These are phyloP conservation scores for Phylloporus sp. DNA, from an alignment of 768 basidiomycete genomes.

Conservation along the genomic window DNA sequence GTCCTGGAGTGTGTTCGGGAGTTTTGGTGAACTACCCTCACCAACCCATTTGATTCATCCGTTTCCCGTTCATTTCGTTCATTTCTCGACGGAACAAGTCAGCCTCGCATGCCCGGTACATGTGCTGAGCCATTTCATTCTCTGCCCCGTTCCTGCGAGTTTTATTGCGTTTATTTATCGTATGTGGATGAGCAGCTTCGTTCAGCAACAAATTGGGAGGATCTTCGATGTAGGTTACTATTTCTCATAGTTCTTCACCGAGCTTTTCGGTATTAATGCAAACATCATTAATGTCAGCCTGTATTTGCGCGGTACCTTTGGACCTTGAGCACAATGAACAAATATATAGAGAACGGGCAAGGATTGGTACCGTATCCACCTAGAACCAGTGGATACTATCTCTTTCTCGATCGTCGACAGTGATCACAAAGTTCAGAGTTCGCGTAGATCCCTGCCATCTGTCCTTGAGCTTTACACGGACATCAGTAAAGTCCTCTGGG, in stretches of 20 bases:
- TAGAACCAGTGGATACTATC: no score
- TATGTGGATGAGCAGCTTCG: conserved; percentile 16
- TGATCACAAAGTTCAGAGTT: no score
- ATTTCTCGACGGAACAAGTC: conserved; percentile 16
- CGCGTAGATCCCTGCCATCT: no score
- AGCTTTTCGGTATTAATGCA: conserved; percentile 29
- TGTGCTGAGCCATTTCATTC: conserved; percentile 5
- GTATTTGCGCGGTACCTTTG: conserved; percentile 15
- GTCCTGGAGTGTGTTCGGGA: conserved; percentile 68
- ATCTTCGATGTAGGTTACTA: conserved; percentile 29
- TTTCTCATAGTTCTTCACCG: conserved; percentile 22
- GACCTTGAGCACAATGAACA: not conserved
- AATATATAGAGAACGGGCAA: no score
- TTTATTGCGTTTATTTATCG: conserved; percentile 20
- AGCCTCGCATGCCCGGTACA: not conserved
- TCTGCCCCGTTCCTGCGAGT: conserved; percentile 2
- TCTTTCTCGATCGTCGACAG: no score
- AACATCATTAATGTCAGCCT: conserved; percentile 28
- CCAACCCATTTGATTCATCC: no score
- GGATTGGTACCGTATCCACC: no score
- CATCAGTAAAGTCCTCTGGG: no score
- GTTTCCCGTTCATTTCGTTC: conserved; percentile 18
- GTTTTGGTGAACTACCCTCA: conserved; percentile 41
- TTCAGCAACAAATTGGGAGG: conserved; percentile 20
- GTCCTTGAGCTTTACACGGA: no score